These are phyloP conservation scores for Cicer cuneatum DNA, from an alignment of 306 rosid genomes.

Conservation along the genomic window DNA sequence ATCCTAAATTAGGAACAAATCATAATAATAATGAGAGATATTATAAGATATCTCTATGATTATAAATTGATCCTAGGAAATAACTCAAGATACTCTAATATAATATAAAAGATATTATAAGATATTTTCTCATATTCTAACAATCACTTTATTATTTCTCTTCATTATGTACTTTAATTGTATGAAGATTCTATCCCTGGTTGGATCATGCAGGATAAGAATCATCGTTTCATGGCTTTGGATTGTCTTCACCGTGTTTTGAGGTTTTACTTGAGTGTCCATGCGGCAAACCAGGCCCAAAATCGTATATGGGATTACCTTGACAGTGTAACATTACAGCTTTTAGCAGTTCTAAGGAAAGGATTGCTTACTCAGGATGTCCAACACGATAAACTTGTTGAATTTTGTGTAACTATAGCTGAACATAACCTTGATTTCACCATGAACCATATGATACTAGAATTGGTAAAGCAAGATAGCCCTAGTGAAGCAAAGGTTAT, in stretches of 20 bases:
- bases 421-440: constrained; percentile 99
- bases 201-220: constrained; percentile 87
- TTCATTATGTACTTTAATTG: constrained; percentile 41
- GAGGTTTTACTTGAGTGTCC: constrained; percentile 94
- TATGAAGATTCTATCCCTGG: constrained; percentile 48
- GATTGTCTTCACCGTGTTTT: constrained; percentile 98
- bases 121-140: too few species aligned
- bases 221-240: constrained; percentile 97
- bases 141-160: constrained; percentile 44
- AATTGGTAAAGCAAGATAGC: constrained; percentile 92
- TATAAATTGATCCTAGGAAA: too few species aligned
- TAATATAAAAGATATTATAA: too few species aligned
- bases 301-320: constrained; percentile 95
- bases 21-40: too few species aligned
- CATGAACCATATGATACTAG: constrained; percentile 97
- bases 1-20: too few species aligned
- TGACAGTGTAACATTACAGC: constrained; percentile 96
- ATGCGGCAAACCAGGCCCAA: constrained; percentile 82
- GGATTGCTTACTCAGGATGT: constrained; percentile 98
- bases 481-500: constrained; percentile 97
- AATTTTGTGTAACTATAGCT: constrained; percentile 96
- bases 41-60: too few species aligned
- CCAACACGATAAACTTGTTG: constrained; percentile 99
- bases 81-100: too few species aligned
- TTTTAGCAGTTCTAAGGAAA: constrained; percentile 81